phyloP scores from a whole-genome alignment of 768 basidiomycete species.

The Cystobasidiopsis lactophilus region DNA sequence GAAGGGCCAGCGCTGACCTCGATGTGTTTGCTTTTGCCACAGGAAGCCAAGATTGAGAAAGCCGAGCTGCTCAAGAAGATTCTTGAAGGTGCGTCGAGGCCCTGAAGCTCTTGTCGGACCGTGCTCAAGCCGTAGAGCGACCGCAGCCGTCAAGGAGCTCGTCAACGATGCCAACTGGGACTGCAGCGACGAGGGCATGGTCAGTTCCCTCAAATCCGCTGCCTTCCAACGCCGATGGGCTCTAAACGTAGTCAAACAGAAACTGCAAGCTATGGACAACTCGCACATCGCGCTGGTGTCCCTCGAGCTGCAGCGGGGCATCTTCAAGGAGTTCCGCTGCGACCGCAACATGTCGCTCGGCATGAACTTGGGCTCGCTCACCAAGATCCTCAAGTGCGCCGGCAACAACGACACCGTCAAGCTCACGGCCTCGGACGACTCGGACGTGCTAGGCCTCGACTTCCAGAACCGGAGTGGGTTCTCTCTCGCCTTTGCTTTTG shows the following conservation, averaged over 20 bases:
- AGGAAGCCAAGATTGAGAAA: constrained; percentile 71
- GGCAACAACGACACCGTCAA: constrained; percentile 86
- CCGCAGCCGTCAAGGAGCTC: constrained; percentile 79
- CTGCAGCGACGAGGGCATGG: constrained; percentile 85
- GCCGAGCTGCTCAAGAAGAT: constrained; percentile 78
- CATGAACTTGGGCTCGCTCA: constrained; percentile 62
- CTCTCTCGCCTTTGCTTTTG: not conserved
- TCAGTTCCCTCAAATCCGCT: constrained; percentile 24
- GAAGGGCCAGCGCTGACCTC: too few species aligned
- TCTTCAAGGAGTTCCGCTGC: constrained; percentile 69
- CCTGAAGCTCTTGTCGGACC: too few species aligned
- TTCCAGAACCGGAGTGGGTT: constrained; percentile 73
- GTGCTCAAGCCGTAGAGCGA: not conserved
- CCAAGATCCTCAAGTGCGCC: constrained; percentile 90
- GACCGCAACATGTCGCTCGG: constrained; percentile 85
- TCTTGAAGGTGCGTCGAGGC: constrained; percentile 48
- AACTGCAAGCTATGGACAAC: constrained; percentile 98
- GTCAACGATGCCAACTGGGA: constrained; percentile 96
- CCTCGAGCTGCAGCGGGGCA: constrained; percentile 51
- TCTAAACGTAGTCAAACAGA: constrained; percentile 26
- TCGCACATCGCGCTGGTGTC: constrained; percentile 94
- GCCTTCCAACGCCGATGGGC: not conserved
- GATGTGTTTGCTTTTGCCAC: too few species aligned
- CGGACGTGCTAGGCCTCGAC: constrained; percentile 61
- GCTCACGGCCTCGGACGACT: constrained; percentile 74